A percentile compares a stretch with the other conserved stretches of the same genome.
These are phyloP conservation scores for Chlamydomonas reinhardtii DNA, from an alignment of 163 green algal species.

Conservation along the genomic window DNA sequence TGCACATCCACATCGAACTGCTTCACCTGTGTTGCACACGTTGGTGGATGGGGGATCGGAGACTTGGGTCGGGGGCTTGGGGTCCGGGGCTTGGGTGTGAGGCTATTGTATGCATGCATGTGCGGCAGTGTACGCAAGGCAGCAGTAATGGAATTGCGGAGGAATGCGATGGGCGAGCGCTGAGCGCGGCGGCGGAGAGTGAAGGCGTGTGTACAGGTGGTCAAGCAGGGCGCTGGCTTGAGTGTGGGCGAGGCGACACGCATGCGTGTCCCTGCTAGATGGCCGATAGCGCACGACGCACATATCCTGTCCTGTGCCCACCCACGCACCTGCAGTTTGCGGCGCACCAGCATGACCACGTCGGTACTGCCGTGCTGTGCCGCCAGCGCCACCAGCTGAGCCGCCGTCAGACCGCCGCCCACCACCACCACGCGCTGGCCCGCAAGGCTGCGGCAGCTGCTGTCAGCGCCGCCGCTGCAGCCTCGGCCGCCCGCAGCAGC, in stretches of 20 bases:
- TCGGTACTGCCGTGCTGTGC: not conserved
- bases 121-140: too few species aligned
- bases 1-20: constrained; percentile 46
- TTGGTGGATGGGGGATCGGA: not conserved
- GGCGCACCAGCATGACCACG: not conserved
- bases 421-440: not conserved
- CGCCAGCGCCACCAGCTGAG: not conserved
- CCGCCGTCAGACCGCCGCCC: not conserved
- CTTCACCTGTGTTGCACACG: not conserved
- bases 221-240: too few species aligned
- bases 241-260: too few species aligned
- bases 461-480: not conserved
- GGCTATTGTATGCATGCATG: too few species aligned
- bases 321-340: not conserved
- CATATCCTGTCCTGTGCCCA: too few species aligned
- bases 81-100: too few species aligned
- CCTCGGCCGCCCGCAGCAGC: not conserved
- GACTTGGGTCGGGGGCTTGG: not conserved
- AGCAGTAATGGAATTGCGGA: too few species aligned
- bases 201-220: too few species aligned
- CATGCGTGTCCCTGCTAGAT: too few species aligned
- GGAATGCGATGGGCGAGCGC: too few species aligned
- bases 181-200: too few species aligned
- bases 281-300: not conserved
- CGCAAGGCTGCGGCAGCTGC: not conserved